These are phyloP conservation scores for Cladosporium sp. DNA, from an alignment of 2,329 filamentous ascomycete species.

Conservation along the genomic window DNA sequence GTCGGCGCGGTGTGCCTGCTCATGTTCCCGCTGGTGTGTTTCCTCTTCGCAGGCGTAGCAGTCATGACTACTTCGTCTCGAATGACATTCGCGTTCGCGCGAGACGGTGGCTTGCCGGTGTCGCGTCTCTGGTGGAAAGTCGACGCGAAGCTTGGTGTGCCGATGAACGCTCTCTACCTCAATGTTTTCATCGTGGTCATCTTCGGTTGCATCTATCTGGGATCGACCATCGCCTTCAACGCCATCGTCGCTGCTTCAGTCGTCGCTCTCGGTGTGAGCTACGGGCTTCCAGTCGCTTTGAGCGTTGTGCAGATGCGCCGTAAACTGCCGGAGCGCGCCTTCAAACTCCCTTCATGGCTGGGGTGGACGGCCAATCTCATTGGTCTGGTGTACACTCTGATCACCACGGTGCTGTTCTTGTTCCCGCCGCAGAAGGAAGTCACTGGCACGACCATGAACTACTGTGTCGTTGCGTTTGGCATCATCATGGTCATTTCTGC, in stretches of 20 bases:
- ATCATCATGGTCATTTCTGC: conserved; percentile 56
- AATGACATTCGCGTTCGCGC: conserved; percentile 66
- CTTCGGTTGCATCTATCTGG: conserved; percentile 71
- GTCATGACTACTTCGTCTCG: conserved; percentile 68
- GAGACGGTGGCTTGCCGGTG: conserved; percentile 67
- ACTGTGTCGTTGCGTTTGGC: conserved; percentile 54
- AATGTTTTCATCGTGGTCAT: conserved; percentile 64
- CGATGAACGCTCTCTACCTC: conserved; percentile 66
- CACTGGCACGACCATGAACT: conserved; percentile 66
- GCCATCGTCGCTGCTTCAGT: conserved; percentile 71
- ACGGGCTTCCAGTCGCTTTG: conserved; percentile 69
- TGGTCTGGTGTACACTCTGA: conserved; percentile 62
- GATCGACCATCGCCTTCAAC: conserved; percentile 68
- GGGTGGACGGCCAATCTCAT: conserved; percentile 59
- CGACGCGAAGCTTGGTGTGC: conserved; percentile 62
- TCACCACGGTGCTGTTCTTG: conserved; percentile 71
- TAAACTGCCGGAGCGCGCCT: conserved; percentile 61
- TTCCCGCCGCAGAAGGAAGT: conserved; percentile 67
- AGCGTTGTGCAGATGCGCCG: conserved; percentile 65
- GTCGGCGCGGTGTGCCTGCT: conserved; percentile 65
- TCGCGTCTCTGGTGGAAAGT: conserved; percentile 63
- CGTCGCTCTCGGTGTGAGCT: conserved; percentile 68
- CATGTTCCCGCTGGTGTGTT: conserved; percentile 67
- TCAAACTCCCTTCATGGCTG: conserved; percentile 55
- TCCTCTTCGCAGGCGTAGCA: conserved; percentile 63